A percentile compares a stretch with the other conserved stretches of the same genome.
These are phyloP conservation scores for Aureobasidium sp. DNA, from an alignment of 2,329 filamentous ascomycete genomes.

Conservation along the genomic window DNA sequence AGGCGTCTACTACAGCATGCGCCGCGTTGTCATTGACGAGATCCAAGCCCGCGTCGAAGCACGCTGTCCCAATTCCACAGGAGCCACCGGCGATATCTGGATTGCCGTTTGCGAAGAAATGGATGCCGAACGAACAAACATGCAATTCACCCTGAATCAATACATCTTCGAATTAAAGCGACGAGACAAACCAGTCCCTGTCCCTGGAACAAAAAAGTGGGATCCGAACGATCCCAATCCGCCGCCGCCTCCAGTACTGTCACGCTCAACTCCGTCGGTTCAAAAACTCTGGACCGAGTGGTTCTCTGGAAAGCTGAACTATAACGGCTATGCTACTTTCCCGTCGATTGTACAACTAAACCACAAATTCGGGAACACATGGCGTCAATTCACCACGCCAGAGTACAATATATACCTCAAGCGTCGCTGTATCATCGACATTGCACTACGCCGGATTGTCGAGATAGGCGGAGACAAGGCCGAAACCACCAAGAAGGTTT, in stretches of 20 bases:
- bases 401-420: neutral
- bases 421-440: neutral
- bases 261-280: neutral
- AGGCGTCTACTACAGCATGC: conserved; percentile 8
- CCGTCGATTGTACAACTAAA: neutral
- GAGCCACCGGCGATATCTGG: neutral
- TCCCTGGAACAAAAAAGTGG: neutral
- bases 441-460: neutral
- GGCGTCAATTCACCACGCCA: neutral
- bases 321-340: neutral
- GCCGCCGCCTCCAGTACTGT: neutral
- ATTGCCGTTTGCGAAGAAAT: neutral
- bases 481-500: neutral
- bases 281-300: conserved; percentile 3
- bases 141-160: neutral
- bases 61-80: neutral
- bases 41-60: neutral
- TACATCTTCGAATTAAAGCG: neutral
- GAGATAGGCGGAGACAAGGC: neutral
- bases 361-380: neutral
- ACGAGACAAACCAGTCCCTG: neutral
- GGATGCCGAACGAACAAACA: neutral
- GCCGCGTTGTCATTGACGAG: conserved; percentile 3
- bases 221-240: neutral
- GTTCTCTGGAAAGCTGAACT: neutral